Base-by-base conservation (phyloP, 768 basidiomycete species). In the Rhodotorula taiwanensis region DNA sequence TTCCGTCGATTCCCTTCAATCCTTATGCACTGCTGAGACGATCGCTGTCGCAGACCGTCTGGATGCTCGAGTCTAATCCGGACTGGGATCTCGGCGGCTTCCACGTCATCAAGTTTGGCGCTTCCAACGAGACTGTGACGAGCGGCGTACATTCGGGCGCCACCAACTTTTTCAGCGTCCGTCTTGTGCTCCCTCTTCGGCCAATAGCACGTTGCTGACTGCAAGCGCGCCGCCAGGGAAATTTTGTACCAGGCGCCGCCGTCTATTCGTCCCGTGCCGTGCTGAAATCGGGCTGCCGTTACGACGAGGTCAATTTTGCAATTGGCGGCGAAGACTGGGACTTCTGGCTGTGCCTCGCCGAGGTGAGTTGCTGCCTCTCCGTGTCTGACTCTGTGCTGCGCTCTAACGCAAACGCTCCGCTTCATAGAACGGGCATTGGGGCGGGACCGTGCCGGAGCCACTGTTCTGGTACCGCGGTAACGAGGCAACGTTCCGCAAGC, bases 281-380 rank as follows among this genome's bases (percentile, higher is more conserved):
- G 21, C 0, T 20, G 2, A 6, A 16, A 21, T 56, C 54, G 34
- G 36, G 30, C 2, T 70, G 69, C 31, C 42, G 63, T 21, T 71
- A 71, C 53, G 66, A 71, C 45, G 60, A 61, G 47, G 45, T 41
- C n/a, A 49, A 57, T 34, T 67, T 71, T 33, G 11, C 33, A 6
- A 52, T 34, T 21, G 70, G 70, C 16, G 70, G 70, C 27, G 70
- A 71, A 48, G 70, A 71, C 55, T 71, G 70, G 70, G 70, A 71
- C 50, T 71, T 71, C n/a, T 71, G 70, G 70, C 60, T 71, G 58
- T 71, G 70, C 41, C 43, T 71, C 47, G 70, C 70, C 25, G 63
- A 66, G 42, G 52, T 45, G 13, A 20, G n/a, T n/a, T 13, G 11
- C n/a, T n/a, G n/a, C n/a, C n/a, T n/a, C n/a, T n/a, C n/a, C n/a